Conservation (phyloP, 208 protist genomes). For the Acanthamoeba pearcei region DNA sequence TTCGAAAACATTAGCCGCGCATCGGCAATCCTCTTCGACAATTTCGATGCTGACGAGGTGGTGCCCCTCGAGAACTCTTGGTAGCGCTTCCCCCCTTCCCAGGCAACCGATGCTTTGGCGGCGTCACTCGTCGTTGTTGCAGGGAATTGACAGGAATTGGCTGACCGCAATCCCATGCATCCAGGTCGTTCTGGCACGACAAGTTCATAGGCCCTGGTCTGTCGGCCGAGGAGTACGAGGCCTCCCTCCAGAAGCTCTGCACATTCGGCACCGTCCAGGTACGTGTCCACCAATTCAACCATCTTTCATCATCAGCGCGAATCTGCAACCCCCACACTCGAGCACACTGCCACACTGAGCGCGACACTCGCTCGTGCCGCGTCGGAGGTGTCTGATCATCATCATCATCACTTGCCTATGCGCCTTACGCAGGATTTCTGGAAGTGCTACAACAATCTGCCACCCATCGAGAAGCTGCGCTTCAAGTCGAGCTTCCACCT, state of each 20-base stretch:
- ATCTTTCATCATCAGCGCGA: neutral
- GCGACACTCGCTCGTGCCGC: neutral
- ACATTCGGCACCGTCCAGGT: slow-evolving; percentile 72
- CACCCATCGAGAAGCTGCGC: slow-evolving; percentile 69
- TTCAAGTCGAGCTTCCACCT: slow-evolving; percentile 74
- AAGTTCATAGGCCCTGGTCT: slow-evolving; percentile 73
- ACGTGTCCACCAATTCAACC: too few relatives aligned
- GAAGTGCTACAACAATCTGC: slow-evolving; percentile 76
- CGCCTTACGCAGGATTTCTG: slow-evolving; percentile 64
- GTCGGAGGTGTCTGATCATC: neutral
- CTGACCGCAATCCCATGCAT: neutral
- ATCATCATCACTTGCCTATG: neutral
- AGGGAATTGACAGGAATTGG: neutral
- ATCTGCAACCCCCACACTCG: neutral
- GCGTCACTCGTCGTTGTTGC: neutral
- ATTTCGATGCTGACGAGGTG: slow-evolving; percentile 63
- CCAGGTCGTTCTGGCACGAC: slow-evolving; percentile 74
- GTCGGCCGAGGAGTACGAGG: slow-evolving; percentile 72
- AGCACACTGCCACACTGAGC: too few relatives aligned
- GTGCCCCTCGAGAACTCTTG: slow-evolving; percentile 65
- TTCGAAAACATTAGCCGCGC: slow-evolving; percentile 51
- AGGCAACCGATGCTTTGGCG: neutral
- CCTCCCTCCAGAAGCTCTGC: slow-evolving; percentile 67
- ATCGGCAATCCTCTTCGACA: slow-evolving; percentile 51
- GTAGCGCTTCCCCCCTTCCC: neutral